phyloP scores from a whole-genome alignment of 805 yeast species.

The Blastobotrys americana region DNA sequence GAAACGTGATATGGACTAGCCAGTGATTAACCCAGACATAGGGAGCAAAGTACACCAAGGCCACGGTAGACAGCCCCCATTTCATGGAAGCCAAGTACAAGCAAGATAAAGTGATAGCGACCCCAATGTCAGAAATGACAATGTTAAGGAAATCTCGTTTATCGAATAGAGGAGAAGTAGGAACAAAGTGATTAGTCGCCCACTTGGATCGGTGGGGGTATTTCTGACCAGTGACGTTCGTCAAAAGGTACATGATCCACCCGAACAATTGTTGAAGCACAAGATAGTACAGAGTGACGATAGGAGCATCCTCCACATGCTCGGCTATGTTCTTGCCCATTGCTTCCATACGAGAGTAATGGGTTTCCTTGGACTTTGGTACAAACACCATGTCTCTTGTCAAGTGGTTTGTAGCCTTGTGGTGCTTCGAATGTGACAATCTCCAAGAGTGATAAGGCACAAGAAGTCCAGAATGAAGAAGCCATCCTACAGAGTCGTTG shows the following conservation, averaged over 20 bases:
- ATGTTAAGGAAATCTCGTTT: conserved; percentile 65
- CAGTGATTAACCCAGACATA: conserved; percentile 80
- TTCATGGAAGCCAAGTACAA: conserved; percentile 53
- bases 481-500: conserved; percentile 78
- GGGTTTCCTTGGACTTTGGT: conserved; percentile 60
- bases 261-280: conserved; percentile 70
- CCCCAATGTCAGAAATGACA: conserved; percentile 66
- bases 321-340: conserved; percentile 31
- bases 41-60: conserved; percentile 69
- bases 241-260: conserved; percentile 57
- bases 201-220: conserved; percentile 43
- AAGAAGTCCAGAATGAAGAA: conserved; percentile 65
- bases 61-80: conserved; percentile 56
- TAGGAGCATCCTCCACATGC: conserved; percentile 66
- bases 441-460: conserved; percentile 91
- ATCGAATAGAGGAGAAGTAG: conserved; percentile 67
- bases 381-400: conserved; percentile 80
- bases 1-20: conserved; percentile 78
- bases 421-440: conserved; percentile 77
- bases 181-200: conserved; percentile 62
- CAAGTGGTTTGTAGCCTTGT: conserved; percentile 81
- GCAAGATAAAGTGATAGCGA: conserved; percentile 44
- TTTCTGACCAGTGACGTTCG: conserved; percentile 72
- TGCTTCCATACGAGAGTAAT: conserved; percentile 24
- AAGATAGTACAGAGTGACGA: conserved; percentile 49